Evolutionary conservation across 208 protist genomes (phyloP).

Genomic region (Lotmaria passim): DNA sequence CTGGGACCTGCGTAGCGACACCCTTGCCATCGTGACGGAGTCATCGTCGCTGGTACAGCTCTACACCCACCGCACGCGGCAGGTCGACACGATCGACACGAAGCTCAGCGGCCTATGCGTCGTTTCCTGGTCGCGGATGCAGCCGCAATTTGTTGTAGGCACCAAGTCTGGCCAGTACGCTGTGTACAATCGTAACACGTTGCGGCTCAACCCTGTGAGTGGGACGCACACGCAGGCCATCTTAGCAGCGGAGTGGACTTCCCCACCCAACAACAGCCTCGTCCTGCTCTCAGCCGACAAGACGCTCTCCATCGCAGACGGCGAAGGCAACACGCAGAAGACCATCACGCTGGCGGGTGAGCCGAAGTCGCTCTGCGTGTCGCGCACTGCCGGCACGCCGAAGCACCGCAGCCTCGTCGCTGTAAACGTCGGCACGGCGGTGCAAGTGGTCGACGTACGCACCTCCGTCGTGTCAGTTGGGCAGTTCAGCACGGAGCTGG

Average conservation of each 20-base stretch:
- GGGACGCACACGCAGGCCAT: conserved; percentile 93
- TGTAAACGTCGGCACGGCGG: conserved; percentile 59
- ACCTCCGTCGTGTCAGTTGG: conserved; percentile 55
- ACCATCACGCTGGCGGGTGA: conserved; percentile 50
- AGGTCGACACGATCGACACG: conserved; percentile 84
- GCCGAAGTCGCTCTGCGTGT: conserved; percentile 68
- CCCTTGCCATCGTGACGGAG: conserved; percentile 89
- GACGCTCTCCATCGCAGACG: conserved; percentile 85
- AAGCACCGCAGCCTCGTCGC: conserved; percentile 49
- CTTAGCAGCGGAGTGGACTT: conserved; percentile 87
- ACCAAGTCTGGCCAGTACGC: conserved; percentile 91
- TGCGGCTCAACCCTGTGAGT: conserved; percentile 86
- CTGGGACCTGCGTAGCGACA: conserved; percentile 91
- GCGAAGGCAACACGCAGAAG: conserved; percentile 74
- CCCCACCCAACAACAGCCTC: conserved; percentile 62
- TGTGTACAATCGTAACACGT: conserved; percentile 94
- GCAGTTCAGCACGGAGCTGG: conserved; percentile 76
- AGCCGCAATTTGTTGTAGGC: conserved; percentile 86
- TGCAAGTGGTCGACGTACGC: conserved; percentile 60
- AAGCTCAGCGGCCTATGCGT: conserved; percentile 88
- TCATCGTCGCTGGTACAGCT: conserved; percentile 72
- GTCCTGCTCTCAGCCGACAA: conserved; percentile 89
- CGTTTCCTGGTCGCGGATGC: conserved; percentile 87
- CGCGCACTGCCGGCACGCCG: conserved; percentile 38
- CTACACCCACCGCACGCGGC: conserved; percentile 73